phyloP scores from a whole-genome alignment of 2,329 filamentous ascomycete species.

The Harringtonia lauricola region DNA sequence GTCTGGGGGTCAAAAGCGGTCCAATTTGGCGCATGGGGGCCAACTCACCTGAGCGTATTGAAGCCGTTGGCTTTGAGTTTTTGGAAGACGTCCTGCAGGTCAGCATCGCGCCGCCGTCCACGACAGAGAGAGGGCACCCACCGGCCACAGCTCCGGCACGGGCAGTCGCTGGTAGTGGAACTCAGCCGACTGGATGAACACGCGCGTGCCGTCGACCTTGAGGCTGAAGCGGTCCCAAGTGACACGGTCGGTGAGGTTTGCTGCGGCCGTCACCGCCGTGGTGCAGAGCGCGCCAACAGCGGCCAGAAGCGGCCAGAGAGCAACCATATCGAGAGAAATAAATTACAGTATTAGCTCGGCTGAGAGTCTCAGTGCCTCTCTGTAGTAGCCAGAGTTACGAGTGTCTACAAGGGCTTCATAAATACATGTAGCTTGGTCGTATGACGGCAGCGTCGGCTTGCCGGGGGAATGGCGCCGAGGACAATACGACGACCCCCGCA shows the following conservation, averaged over 20 bases:
- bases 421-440: too few species aligned
- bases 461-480: too few species aligned
- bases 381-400: too few species aligned
- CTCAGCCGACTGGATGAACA: conserved; percentile 36
- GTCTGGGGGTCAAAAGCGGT: too few species aligned
- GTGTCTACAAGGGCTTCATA: too few species aligned
- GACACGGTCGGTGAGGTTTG: conserved; percentile 31
- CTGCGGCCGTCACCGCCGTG: conserved; percentile 15
- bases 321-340: too few species aligned
- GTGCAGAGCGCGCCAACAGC: conserved; percentile 14
- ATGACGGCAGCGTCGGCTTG: too few species aligned
- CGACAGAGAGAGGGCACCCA: conserved; percentile 8
- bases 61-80: conserved; percentile 76
- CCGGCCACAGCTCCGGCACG: conserved; percentile 39
- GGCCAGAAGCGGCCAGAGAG: neutral
- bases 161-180: conserved; percentile 43
- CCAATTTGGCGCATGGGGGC: conserved; percentile 1
- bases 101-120: conserved; percentile 9
- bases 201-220: conserved; percentile 33
- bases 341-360: too few species aligned
- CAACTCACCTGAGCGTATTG: conserved; percentile 44
- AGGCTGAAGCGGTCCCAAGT: conserved; percentile 42
- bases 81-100: conserved; percentile 40
- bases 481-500: too few species aligned
- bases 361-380: too few species aligned